Conservation (phyloP, 2,329 filamentous ascomycete genomes). For the Monascus ruber region DNA sequence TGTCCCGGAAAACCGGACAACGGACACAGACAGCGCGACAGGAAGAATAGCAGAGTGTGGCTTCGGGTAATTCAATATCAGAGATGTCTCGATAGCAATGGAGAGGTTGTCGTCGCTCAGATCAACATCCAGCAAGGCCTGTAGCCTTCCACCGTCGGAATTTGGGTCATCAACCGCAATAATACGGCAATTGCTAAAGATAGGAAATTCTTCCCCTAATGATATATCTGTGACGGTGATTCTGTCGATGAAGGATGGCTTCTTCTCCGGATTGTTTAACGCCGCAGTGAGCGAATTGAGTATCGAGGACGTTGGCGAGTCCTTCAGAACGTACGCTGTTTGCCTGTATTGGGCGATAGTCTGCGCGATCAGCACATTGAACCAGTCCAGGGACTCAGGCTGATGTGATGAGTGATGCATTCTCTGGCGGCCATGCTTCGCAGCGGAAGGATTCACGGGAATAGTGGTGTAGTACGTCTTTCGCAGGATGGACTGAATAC, state of each 20-base stretch:
- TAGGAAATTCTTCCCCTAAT: slow-evolving; percentile 92
- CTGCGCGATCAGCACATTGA: slow-evolving; percentile 93
- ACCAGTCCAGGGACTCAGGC: slow-evolving; percentile 95
- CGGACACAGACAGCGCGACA: slow-evolving; percentile 80
- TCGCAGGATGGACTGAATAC: slow-evolving; percentile 64
- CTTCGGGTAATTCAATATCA: slow-evolving; percentile 90
- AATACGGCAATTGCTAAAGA: slow-evolving; percentile 94
- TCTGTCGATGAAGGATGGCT: slow-evolving; percentile 85
- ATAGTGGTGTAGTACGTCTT: slow-evolving; percentile 88
- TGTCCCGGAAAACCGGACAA: slow-evolving; percentile 90
- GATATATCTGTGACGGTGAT: slow-evolving; percentile 91
- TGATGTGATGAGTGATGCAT: slow-evolving; percentile 63
- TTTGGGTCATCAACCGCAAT: slow-evolving; percentile 59
- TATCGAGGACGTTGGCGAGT: slow-evolving; percentile 46
- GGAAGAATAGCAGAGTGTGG: slow-evolving; percentile 79
- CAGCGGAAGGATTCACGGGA: slow-evolving; percentile 24
- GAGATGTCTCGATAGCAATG: slow-evolving; percentile 82
- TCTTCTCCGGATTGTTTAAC: slow-evolving; percentile 73
- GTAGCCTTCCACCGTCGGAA: slow-evolving; percentile 61
- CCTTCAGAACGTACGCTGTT: slow-evolving; percentile 80
- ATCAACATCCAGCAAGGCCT: slow-evolving; percentile 95
- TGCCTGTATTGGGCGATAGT: slow-evolving; percentile 91
- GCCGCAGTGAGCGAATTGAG: slow-evolving; percentile 72
- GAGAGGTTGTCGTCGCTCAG: slow-evolving; percentile 86
- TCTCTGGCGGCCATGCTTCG: slow-evolving; percentile 31